A percentile compares a stretch with the other conserved stretches of the same genome.
These are phyloP conservation scores for Cytospora paraplurivora DNA, from an alignment of 2,329 filamentous ascomycete species.

Conservation along the genomic window DNA sequence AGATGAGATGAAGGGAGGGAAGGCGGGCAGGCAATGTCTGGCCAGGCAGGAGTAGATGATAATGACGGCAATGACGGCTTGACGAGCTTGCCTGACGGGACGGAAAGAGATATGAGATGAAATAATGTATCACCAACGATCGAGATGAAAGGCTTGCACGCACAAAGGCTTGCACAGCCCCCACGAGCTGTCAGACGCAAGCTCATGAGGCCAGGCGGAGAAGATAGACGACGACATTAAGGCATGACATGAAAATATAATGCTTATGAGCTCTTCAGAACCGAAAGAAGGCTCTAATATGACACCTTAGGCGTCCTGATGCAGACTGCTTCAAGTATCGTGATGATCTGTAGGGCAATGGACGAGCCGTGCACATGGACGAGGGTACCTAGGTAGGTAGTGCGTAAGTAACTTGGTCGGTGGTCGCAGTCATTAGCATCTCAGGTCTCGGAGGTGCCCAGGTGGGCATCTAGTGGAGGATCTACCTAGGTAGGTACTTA, in stretches of 20 bases:
- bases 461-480: background rate
- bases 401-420: too few species aligned
- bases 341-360: too few species aligned
- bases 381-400: too few species aligned
- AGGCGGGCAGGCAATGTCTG: slow-evolving; percentile 1
- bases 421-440: too few species aligned
- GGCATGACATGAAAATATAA: slow-evolving; percentile 17
- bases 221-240: slow-evolving; percentile 8
- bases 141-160: background rate
- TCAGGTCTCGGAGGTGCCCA: too few species aligned
- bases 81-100: slow-evolving; percentile 12
- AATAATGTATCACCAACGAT: slow-evolving; percentile 11
- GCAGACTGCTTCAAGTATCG: background rate
- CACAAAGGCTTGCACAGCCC: too few species aligned
- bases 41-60: slow-evolving; percentile 1
- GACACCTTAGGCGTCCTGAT: background rate
- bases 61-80: slow-evolving; percentile 13
- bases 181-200: slow-evolving; percentile 2
- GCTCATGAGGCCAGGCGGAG: slow-evolving; percentile 5
- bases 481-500: too few species aligned
- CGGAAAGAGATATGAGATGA: slow-evolving; percentile 2
- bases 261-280: slow-evolving; percentile 14
- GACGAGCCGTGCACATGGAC: too few species aligned
- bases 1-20: slow-evolving; percentile 13
- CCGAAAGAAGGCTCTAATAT: slow-evolving; percentile 1